A percentile compares a stretch with the other conserved stretches of the same genome.
phyloP scores from a whole-genome alignment of 2,329 filamentous ascomycete genomes.

The Cercospora sesami region DNA sequence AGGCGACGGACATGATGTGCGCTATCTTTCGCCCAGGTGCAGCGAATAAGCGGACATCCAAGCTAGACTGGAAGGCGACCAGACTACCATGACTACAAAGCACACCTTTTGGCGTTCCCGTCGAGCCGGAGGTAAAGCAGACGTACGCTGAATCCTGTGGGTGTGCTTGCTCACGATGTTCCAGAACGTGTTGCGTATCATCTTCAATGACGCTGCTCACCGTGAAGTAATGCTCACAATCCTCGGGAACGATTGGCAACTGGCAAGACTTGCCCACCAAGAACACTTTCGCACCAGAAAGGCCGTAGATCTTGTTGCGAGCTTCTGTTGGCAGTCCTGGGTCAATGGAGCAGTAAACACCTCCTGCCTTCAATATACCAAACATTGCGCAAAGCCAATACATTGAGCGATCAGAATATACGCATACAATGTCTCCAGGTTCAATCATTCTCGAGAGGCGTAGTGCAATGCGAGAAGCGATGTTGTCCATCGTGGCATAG shows the following conservation, averaged over 20 bases:
- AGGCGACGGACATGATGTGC: constrained; percentile 11
- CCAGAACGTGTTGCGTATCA: neutral
- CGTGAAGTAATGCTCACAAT: neutral
- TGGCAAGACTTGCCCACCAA: neutral
- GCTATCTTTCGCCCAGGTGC: neutral
- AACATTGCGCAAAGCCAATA: neutral
- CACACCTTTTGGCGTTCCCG: constrained; percentile 9
- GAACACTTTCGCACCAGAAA: neutral
- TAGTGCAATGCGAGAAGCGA: neutral
- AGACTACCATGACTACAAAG: constrained; percentile 7
- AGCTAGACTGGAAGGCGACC: constrained; percentile 6
- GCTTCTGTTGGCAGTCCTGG: neutral
- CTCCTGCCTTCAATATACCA: neutral
- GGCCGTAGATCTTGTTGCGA: neutral
- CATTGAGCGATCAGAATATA: neutral
- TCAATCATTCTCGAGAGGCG: neutral
- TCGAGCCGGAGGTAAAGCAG: constrained; percentile 11
- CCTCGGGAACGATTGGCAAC: neutral
- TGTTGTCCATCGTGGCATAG: neutral
- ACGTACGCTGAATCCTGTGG: neutral
- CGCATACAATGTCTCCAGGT: neutral
- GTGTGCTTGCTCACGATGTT: neutral
- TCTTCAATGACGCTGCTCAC: neutral
- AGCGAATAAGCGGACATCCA: constrained; percentile 8
- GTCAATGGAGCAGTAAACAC: neutral